These are phyloP conservation scores for Protomyces gravidus DNA, from an alignment of 1,139 yeast species.

Conservation along the genomic window DNA sequence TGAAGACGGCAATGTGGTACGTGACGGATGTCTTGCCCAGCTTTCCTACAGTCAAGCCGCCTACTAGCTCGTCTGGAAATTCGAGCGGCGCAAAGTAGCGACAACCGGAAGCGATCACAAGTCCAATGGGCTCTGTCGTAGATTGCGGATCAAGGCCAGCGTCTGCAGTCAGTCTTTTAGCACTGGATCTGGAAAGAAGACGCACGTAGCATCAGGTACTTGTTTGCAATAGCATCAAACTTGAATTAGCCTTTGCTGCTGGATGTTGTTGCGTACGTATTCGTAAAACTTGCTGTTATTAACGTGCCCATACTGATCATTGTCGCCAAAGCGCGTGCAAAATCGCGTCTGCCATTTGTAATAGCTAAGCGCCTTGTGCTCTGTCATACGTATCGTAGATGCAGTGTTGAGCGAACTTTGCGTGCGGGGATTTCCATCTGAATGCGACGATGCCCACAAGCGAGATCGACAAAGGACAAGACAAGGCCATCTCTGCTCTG, in stretches of 20 bases:
- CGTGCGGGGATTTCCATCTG: too few relatives aligned
- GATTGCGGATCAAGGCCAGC: not conserved
- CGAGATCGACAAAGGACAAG: too few relatives aligned
- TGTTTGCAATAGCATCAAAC: slow-evolving; percentile 25
- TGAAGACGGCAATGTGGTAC: slow-evolving; percentile 11
- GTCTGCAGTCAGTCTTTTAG: not conserved
- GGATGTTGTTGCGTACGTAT: not conserved
- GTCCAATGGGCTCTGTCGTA: slow-evolving; percentile 11
- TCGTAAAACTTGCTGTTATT: slow-evolving; percentile 16
- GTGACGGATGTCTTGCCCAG: slow-evolving; percentile 16
- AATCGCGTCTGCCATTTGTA: slow-evolving; percentile 7
- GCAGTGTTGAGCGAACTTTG: too few relatives aligned
- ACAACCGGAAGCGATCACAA: slow-evolving; percentile 23
- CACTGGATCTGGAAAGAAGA: not conserved
- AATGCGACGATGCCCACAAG: too few relatives aligned
- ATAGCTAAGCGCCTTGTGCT: not conserved
- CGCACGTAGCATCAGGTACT: slow-evolving; percentile 3
- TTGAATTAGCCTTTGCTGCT: not conserved
- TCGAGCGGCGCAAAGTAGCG: slow-evolving; percentile 20
- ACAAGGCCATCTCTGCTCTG: too few relatives aligned
- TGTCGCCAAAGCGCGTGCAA: slow-evolving; percentile 25
- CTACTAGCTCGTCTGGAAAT: slow-evolving; percentile 10
- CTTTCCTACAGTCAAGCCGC: slow-evolving; percentile 10
- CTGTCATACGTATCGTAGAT: too few relatives aligned
- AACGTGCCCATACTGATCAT: slow-evolving; percentile 25